Percentiles rank a stretch among this genome's conserved stretches.
Conservation (phyloP, 768 basidiomycete species). For the Pisolithus albus region DNA sequence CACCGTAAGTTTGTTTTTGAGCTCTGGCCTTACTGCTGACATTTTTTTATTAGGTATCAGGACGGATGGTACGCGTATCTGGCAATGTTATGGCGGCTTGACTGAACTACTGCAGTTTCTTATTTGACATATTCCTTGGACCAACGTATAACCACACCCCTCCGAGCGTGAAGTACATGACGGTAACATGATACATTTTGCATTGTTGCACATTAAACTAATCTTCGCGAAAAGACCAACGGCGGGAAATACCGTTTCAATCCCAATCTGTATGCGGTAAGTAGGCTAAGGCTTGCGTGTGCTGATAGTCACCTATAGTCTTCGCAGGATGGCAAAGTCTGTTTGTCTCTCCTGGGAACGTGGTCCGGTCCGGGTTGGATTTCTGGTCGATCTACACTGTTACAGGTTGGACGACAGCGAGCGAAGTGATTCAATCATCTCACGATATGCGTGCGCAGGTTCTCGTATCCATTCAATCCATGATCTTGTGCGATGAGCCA, state of each 20-base stretch:
- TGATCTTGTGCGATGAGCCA: slow-evolving; percentile 91
- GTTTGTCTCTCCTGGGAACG: slow-evolving; percentile 84
- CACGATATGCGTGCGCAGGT: slow-evolving; percentile 35
- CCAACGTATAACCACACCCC: slow-evolving; percentile 84
- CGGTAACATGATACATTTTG: slow-evolving; percentile 25
- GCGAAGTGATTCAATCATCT: background rate
- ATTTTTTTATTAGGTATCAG: slow-evolving; percentile 50
- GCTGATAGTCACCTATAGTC: background rate
- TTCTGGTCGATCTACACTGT: slow-evolving; percentile 78
- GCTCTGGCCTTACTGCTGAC: slow-evolving; percentile 4
- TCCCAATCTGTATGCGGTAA: slow-evolving; percentile 87
- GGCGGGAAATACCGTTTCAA: slow-evolving; percentile 89
- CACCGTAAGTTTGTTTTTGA: slow-evolving; percentile 55
- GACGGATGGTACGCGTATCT: slow-evolving; percentile 72
- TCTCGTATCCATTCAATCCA: slow-evolving; percentile 90
- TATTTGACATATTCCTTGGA: slow-evolving; percentile 93
- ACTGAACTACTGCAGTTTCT: slow-evolving; percentile 34
- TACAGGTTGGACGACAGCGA: slow-evolving; percentile 50
- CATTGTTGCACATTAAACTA: slow-evolving; percentile 5
- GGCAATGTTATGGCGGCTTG: background rate
- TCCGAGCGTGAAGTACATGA: slow-evolving; percentile 67
- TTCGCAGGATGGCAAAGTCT: slow-evolving; percentile 87
- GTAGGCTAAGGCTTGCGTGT: slow-evolving; percentile 15
- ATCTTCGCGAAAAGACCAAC: slow-evolving; percentile 50
- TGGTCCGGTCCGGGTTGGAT: slow-evolving; percentile 95